phyloP scores from a whole-genome alignment of 768 basidiomycete species.

The Rhizopogon rudus region DNA sequence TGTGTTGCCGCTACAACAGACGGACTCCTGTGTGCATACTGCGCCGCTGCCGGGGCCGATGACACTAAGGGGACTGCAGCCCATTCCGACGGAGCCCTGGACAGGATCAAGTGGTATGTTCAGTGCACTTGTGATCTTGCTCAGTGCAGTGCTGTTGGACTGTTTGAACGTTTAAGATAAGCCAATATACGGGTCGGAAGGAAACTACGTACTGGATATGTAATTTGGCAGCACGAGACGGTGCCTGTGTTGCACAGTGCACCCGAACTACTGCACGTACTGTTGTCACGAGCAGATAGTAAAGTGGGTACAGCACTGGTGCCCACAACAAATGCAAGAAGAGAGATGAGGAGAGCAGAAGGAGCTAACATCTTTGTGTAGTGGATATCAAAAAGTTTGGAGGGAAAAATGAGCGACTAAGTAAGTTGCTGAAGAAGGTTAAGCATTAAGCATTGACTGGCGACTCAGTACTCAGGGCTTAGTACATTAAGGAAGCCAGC shows the following conservation, averaged over 20 bases:
- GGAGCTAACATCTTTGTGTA: neutral
- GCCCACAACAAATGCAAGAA: neutral
- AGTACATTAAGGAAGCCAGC: neutral
- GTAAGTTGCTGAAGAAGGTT: neutral
- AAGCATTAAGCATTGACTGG: too few species aligned
- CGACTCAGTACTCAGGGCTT: too few species aligned
- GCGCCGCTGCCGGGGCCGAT: conserved; percentile 3
- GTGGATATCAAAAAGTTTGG: neutral
- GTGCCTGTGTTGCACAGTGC: conserved; percentile 25
- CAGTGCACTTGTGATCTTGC: neutral
- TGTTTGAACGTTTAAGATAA: neutral
- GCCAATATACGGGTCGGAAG: neutral
- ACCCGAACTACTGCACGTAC: neutral
- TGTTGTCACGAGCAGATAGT: conserved; percentile 1
- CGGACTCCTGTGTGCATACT: conserved; percentile 1
- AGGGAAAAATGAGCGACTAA: neutral
- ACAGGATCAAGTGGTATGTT: neutral
- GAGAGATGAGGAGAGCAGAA: neutral
- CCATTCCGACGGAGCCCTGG: neutral
- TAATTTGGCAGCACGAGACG: conserved; percentile 26
- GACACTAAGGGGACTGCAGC: conserved; percentile 2
- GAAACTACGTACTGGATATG: conserved; percentile 10
- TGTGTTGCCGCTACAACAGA: conserved; percentile 5
- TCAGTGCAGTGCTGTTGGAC: neutral
- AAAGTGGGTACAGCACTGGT: neutral